phyloP scores from a whole-genome alignment of 2,329 filamentous ascomycete genomes.

The Aspergillus sp. region DNA sequence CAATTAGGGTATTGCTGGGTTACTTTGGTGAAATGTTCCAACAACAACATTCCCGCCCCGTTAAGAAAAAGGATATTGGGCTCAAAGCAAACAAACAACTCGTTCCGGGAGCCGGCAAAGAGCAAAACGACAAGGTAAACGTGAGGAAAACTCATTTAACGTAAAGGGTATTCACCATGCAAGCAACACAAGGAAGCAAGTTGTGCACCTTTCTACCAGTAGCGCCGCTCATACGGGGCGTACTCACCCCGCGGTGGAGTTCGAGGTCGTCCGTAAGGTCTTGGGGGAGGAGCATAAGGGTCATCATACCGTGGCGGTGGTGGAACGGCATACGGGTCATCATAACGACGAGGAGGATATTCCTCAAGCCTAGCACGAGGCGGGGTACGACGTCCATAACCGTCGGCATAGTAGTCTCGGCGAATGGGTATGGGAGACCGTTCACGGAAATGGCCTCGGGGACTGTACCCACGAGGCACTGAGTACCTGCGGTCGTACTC shows the following conservation, averaged over 20 bases:
- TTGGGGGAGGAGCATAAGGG: slow-evolving; percentile 55
- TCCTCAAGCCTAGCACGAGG: slow-evolving; percentile 77
- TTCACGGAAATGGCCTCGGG: slow-evolving; percentile 82
- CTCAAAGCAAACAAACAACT: background rate
- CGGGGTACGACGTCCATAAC: slow-evolving; percentile 75
- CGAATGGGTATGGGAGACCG: slow-evolving; percentile 70
- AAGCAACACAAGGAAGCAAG: slow-evolving; percentile 17
- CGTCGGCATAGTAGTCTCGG: slow-evolving; percentile 82
- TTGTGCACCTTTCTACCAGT: slow-evolving; percentile 39
- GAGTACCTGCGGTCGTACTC: slow-evolving; percentile 84
- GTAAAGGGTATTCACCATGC: slow-evolving; percentile 26
- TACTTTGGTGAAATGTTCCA: background rate
- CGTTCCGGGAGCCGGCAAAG: slow-evolving; percentile 5
- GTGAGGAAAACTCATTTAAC: slow-evolving; percentile 12
- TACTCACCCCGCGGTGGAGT: slow-evolving; percentile 43
- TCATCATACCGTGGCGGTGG: slow-evolving; percentile 59
- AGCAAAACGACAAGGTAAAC: slow-evolving; percentile 9
- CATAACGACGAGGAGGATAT: slow-evolving; percentile 63
- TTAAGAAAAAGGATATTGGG: background rate
- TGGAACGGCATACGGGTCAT: slow-evolving; percentile 59
- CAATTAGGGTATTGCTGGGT: slow-evolving; percentile 1
- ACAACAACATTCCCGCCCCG: background rate
- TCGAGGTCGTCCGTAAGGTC: slow-evolving; percentile 53
- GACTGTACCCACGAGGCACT: slow-evolving; percentile 78
- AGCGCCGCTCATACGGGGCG: slow-evolving; percentile 44